Evolutionary conservation across 1,139 yeast genomes (phyloP), one percentile per base, ranked within the genome.

Genomic region (Magnusiomyces tetraspermus): DNA sequence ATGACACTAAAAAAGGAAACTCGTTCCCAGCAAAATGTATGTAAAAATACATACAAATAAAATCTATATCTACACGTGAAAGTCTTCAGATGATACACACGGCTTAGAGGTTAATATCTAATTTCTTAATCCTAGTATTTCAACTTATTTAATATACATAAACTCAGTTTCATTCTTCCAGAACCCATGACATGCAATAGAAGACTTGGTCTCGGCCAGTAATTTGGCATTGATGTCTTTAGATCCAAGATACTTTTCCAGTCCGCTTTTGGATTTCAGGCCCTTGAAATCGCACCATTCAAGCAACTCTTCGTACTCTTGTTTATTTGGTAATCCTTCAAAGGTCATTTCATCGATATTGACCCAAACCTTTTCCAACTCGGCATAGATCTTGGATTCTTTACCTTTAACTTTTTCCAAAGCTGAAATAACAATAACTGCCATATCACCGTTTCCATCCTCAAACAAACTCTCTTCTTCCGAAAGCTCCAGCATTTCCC

Each of bases 391-490:
- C 23, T 5, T 26, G 3, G 46, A 43, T 2, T 8, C 21, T 8
- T 26, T 30, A 6, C 46, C 46, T 43, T 43, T 43, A n/a, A 43
- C 3, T 11, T 17, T 26, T 28, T 43, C 46, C 3, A 30, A 10
- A 13, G 36, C 46, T 6, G 24, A 17, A n/a, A 28, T 26, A 8
- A 43, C 6, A 10, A 28, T 22, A 8, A 43, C 15, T 2, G 46
- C 28, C 11, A 42, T 24, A 19, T 43, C 36, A 6, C 28, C 23
- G 21, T 24, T 26, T 8, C 22, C 33, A 3, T 43, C 36, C 5
- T 43, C 46, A 26, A 43, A 43, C 11, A 46, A 23, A 21, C 23
- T 22, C 36, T 46, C 49, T 3, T 23, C 41, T 28, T 36, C 37
- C 2, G 49, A 24, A n/a, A 28, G 13, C 13, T 4, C 17, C 11